Evolutionary conservation across 352 stramenopile genomes (phyloP).

Genomic region (Pythium periplocum): DNA sequence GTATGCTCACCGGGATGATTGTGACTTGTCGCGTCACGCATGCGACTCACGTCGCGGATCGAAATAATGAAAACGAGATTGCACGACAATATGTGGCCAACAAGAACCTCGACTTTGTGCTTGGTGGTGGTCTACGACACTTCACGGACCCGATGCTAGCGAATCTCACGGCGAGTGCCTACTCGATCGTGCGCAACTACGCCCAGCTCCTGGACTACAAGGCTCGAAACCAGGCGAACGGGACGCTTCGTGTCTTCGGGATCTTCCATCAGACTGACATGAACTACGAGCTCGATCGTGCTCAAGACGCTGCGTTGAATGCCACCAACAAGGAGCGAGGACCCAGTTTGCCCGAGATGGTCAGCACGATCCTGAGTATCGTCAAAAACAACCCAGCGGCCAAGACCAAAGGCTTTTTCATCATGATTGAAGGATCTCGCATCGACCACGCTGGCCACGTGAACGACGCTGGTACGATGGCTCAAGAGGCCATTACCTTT

Average conservation of each 20-base stretch:
- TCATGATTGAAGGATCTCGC: constrained; percentile 71
- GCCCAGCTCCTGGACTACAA: constrained; percentile 51
- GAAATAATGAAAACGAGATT: constrained; percentile 49
- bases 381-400: constrained; percentile 65
- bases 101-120: constrained; percentile 64
- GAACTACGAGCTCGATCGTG: constrained; percentile 59
- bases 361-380: constrained; percentile 46
- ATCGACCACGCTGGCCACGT: constrained; percentile 63
- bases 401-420: constrained; percentile 69
- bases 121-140: constrained; percentile 40
- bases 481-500: constrained; percentile 62
- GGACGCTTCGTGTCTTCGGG: constrained; percentile 49
- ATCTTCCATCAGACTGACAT: constrained; percentile 62
- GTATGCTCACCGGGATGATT: constrained; percentile 65
- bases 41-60: constrained; percentile 50
- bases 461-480: constrained; percentile 65
- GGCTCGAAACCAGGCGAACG: constrained; percentile 29
- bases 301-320: constrained; percentile 22
- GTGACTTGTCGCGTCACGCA: constrained; percentile 62
- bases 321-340: constrained; percentile 34
- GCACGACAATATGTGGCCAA: constrained; percentile 56
- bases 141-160: constrained; percentile 45
- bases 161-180: constrained; percentile 34
- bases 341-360: constrained; percentile 58
- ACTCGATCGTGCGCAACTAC: constrained; percentile 50